Evolutionary conservation across 2,329 filamentous ascomycete genomes (phyloP), one percentile per base, ranked within the genome.

Genomic region (Zelopaecilomyces penicillatus): DNA sequence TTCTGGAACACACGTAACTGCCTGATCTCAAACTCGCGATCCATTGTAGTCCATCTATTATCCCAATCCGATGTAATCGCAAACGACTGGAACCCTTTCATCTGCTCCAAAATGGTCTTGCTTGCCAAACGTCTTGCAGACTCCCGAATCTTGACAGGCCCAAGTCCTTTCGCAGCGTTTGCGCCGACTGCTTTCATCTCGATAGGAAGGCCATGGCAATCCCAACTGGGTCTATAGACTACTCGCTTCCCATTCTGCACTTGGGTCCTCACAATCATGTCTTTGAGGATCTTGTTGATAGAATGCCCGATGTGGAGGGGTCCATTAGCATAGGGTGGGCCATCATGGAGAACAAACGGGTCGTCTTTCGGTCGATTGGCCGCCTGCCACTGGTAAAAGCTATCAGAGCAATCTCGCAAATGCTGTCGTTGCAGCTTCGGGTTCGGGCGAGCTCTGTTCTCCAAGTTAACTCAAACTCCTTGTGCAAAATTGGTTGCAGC

Each of bases 121-220:
- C 69, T 68, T 5, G 87, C 87, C 34, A 93, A 69, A 26, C 74
- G 65, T 43, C 80, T 71, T 6, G 87, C 87, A 1, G 75, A 73
- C 44, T 73, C 65, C 26, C 87, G 77, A 48, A 89, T 76, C 50
- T 78, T 74, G 41, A 80, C 68, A 1, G 78, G 65, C 27, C 65
- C 69, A 58, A 73, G 70, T 39, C 55, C 59, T 49, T 68, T 71
- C 56, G 61, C 52, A 44, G 56, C 50, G 50, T 62, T 63, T 53
- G 68, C 65, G 55, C 85, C 85, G 11, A 98, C 75, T 27, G 90
- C 93, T 67, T 97, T 98, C 56, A 97, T 76, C 72, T 98, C 93
- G 59, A 98, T 98, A 1, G 93, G 93, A 40, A 98, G 75, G 0
- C 93, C 93, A 70, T 98, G 93, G 54, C 93, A 98, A 62, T 98